A percentile compares a stretch with the other conserved stretches of the same genome.
phyloP scores from a whole-genome alignment of 1,139 yeast genomes.

The Williopsis jadinii region DNA sequence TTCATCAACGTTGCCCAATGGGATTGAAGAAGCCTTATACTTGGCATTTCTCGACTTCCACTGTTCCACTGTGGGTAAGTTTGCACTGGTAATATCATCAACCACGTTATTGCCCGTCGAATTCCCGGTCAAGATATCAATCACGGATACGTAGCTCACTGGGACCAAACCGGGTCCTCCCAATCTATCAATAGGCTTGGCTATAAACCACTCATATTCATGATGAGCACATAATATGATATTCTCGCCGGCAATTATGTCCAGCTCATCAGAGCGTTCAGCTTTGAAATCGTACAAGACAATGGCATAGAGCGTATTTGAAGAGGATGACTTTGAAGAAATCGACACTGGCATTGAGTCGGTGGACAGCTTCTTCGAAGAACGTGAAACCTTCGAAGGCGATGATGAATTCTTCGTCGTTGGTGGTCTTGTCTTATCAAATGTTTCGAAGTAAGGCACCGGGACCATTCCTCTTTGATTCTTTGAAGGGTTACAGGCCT shows the following conservation, averaged over 20 bases:
- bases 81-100: constrained; percentile 53
- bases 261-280: constrained; percentile 82
- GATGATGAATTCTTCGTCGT: constrained; percentile 6
- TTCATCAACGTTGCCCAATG: constrained; percentile 40
- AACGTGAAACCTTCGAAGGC: constrained; percentile 5
- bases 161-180: constrained; percentile 99
- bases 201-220: constrained; percentile 95
- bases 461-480: constrained; percentile 84
- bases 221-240: constrained; percentile 93
- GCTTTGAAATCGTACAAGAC: constrained; percentile 82
- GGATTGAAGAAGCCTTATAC: constrained; percentile 87
- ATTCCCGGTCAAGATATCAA: constrained; percentile 63
- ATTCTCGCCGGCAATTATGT: constrained; percentile 79
- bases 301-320: constrained; percentile 48
- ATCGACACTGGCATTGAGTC: constrained; percentile 12
- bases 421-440: constrained; percentile 42
- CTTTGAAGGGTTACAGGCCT: constrained; percentile 82
- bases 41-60: constrained; percentile 91
- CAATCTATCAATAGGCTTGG: constrained; percentile 87
- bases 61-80: constrained; percentile 87
- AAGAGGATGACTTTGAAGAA: constrained; percentile 11
- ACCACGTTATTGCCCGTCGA: constrained; percentile 40
- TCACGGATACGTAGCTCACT: constrained; percentile 77
- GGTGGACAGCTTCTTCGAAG: constrained; percentile 13
- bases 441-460: constrained; percentile 71